Conservation (phyloP, 2,329 filamentous ascomycete genomes). For the Polytolypa hystricis region DNA sequence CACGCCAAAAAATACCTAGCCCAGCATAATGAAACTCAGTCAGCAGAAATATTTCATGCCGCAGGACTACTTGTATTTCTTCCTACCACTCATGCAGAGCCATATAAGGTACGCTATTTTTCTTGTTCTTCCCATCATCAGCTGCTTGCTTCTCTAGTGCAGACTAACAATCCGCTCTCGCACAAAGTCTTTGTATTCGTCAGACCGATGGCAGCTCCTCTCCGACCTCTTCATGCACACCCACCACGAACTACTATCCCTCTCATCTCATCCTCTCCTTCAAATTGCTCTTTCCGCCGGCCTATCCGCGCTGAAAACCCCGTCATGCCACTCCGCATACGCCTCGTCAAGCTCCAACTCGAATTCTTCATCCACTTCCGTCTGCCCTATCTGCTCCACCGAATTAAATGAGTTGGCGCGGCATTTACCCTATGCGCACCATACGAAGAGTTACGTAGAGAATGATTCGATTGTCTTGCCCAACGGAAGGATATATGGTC, state of each 20-base stretch:
- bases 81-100: slow-evolving; percentile 48
- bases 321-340: slow-evolving; percentile 68
- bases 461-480: slow-evolving; percentile 76
- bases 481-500: slow-evolving; percentile 76
- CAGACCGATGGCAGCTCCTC: slow-evolving; percentile 62
- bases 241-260: slow-evolving; percentile 72
- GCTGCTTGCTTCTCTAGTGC: no score
- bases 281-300: slow-evolving; percentile 86
- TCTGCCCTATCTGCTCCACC: slow-evolving; percentile 92
- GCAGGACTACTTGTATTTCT: slow-evolving; percentile 71
- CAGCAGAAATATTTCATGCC: slow-evolving; percentile 57
- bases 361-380: slow-evolving; percentile 51
- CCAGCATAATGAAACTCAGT: slow-evolving; percentile 57
- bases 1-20: slow-evolving; percentile 76
- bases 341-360: slow-evolving; percentile 44
- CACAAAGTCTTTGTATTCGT: slow-evolving; percentile 57
- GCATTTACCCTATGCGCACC: slow-evolving; percentile 85
- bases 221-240: slow-evolving; percentile 72
- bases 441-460: slow-evolving; percentile 88
- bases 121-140: no score
- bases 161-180: no score
- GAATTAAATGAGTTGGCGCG: slow-evolving; percentile 87
- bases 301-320: slow-evolving; percentile 89
- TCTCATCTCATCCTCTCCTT: slow-evolving; percentile 72
- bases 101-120: slow-evolving; percentile 44